Conservation (phyloP, 192 early-diverging fungal species). For the Funneliformis mosseae region DNA sequence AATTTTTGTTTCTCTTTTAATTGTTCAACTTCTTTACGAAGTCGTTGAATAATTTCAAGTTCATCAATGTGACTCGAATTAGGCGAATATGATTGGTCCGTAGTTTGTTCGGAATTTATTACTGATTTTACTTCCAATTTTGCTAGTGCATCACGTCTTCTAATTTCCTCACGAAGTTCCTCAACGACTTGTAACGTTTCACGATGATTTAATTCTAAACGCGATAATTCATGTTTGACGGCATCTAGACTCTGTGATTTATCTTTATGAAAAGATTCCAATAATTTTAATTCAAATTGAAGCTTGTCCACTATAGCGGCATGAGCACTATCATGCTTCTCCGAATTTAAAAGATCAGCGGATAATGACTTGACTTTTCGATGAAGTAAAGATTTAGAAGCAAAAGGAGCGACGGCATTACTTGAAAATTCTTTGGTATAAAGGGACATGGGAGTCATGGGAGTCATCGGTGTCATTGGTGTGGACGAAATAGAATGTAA, state of each 20-base stretch:
- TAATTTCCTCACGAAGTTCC: slow-evolving; percentile 28
- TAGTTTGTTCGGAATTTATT: neutral
- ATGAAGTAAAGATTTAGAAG: neutral
- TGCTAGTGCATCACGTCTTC: slow-evolving; percentile 20
- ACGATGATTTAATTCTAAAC: slow-evolving; percentile 17
- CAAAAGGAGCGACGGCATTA: neutral
- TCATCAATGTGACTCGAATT: neutral
- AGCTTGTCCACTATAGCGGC: slow-evolving; percentile 19
- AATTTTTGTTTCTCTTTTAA: slow-evolving; percentile 24
- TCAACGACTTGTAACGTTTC: slow-evolving; percentile 31
- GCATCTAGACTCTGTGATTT: slow-evolving; percentile 24
- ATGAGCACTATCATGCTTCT: neutral
- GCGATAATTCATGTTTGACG: slow-evolving; percentile 20
- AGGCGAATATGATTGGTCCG: neutral
- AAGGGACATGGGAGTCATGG: neutral
- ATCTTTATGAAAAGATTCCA: slow-evolving; percentile 14
- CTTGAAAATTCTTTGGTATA: neutral
- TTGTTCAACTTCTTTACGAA: slow-evolving; percentile 29
- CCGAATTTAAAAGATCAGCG: neutral
- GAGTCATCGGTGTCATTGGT: neutral
- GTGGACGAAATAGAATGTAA: neutral
- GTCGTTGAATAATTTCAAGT: slow-evolving; percentile 25
- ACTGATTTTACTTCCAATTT: slow-evolving; percentile 16
- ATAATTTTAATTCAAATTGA: slow-evolving; percentile 22
- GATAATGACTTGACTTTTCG: slow-evolving; percentile 24